Evolutionary conservation across 148 eudicot species (phyloP), one percentile per base, ranked within the genome.

Genomic region (Linanthus parryae): DNA sequence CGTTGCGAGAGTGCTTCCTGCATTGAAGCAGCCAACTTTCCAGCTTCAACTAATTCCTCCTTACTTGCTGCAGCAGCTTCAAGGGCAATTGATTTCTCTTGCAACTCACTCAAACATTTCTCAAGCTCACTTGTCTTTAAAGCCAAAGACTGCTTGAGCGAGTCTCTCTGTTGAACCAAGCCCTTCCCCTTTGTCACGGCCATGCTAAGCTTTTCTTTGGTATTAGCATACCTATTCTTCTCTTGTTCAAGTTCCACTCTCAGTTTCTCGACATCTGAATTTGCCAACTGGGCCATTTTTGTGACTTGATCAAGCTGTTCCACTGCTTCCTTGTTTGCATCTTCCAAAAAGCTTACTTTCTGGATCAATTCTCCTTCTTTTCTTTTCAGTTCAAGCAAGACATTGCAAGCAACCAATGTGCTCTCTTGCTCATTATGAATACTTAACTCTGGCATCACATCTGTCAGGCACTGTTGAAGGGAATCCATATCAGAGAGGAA

Each of bases 131-230:
- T 72, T 3, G 91, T 68, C 73, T 84, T 92, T 57, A 71, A 83
- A 29, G 94, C 82, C 52, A 92, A 44, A 26, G 69, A 69, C 63
- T 82, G 94, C 65, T 88, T 92, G 58, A 88, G 52, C 4, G 84
- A 75, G 52, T 92, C 99, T 46, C 99, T 76, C 66, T 92, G 94
- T 72, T 92, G 99, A 60, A 92, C 99, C 66, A 92, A 71, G 29
- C 81, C 85, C 81, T 92, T 92, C 21, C 99, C 99, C 64, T 88
- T 92, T 53, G 99, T 84, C 68, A 88, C 99, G 55, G 99, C 99
- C 71, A 92, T 21, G 62, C 95, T 76, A 59, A 92, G 94, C 70
- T 92, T 92, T 78, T 92, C 96, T 62, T 92, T 92, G 25, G 94
- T 84, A 63, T 84, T 92, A 42, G 77, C 54, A 62, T 62, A 87